These are phyloP conservation scores for Lactarius trivialis DNA, from an alignment of 768 basidiomycete genomes.

Conservation along the genomic window DNA sequence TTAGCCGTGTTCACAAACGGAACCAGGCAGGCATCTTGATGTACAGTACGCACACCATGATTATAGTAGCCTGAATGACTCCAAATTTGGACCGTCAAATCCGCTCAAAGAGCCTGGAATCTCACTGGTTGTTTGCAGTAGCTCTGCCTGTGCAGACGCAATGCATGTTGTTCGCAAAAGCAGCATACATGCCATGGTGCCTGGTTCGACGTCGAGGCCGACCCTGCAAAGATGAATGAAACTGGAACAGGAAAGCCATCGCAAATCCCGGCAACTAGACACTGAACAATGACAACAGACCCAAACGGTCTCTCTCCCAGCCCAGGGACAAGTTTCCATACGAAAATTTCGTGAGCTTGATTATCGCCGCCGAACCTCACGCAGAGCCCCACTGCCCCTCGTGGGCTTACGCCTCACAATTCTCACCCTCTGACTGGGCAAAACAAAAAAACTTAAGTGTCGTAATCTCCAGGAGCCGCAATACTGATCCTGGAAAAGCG, in stretches of 20 bases:
- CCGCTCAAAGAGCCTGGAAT: slow-evolving; percentile 1
- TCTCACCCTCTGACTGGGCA: slow-evolving; percentile 43
- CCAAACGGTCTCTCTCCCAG: slow-evolving; percentile 45
- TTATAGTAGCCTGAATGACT: slow-evolving; percentile 28
- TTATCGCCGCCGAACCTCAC: slow-evolving; percentile 36
- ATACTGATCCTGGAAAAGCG: slow-evolving; percentile 38
- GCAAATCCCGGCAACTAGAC: slow-evolving; percentile 12
- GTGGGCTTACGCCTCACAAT: slow-evolving; percentile 40
- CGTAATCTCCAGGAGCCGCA: slow-evolving; percentile 33
- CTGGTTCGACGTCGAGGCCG: slow-evolving; percentile 36
- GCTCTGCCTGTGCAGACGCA: slow-evolving; percentile 31
- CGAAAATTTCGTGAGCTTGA: slow-evolving; percentile 32
- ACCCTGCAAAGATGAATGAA: slow-evolving; percentile 24
- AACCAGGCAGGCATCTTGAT: slow-evolving; percentile 34
- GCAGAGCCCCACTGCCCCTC: slow-evolving; percentile 36
- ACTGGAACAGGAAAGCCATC: neutral
- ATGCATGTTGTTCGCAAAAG: slow-evolving; percentile 34
- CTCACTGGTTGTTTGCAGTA: slow-evolving; percentile 32
- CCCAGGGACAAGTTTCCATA: slow-evolving; percentile 45
- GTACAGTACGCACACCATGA: slow-evolving; percentile 35
- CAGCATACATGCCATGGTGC: slow-evolving; percentile 28
- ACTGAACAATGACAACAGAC: slow-evolving; percentile 42
- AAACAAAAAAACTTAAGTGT: slow-evolving; percentile 34
- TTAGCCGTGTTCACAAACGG: slow-evolving; percentile 30
- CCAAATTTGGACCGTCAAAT: slow-evolving; percentile 5